Evolutionary conservation across 1,139 yeast genomes (phyloP), one percentile per base, ranked within the genome.

Genomic region (Schizosaccharomyces versatilis): DNA sequence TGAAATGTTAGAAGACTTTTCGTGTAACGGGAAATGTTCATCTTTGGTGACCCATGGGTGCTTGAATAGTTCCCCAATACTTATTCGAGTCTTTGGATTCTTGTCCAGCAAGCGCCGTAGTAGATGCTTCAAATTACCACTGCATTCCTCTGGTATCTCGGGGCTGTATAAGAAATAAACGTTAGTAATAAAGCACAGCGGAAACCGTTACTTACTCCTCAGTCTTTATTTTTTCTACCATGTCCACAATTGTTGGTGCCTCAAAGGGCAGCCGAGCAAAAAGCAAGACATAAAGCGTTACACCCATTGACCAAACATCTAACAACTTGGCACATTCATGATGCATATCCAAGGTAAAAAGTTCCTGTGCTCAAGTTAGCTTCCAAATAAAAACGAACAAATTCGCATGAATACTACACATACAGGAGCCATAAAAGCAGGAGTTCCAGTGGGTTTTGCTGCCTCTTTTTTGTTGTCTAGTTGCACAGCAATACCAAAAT

Each of bases 401-500:
- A 24, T 24, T 5, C 32, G 32, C 32, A 24, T 24, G 5, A 3
- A 5, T 5, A 24, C 5, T 85, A 19, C 32, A 44, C 49, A 9
- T 44, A 44, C 49, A 0, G 90, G 90, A 0, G 86, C 84, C 66
- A 79, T 75, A 64, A 83, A 84, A 0, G 93, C 94, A 0, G 94
- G 94, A 0, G 90, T 80, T 2, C 94, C 94, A 0, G 84, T 93
- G 0, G 86, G 81, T 62, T 80, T 80, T 53, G 59, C 69, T 66
- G 55, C 62, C n/a, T 75, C 79, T 53, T 70, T 71, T 19, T 44
- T 36, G 1, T 17, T 12, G 10, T 32, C 38, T 17, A 44, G 38
- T 59, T 82, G 69, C 54, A 83, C 79, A 12, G 86, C 84, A 7
- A 90, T 95, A 7, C 98, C 98, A 67, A 90, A 90, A 69, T 90